Conservation (phyloP, 768 basidiomycete species). For the Termitomyces sp. region DNA sequence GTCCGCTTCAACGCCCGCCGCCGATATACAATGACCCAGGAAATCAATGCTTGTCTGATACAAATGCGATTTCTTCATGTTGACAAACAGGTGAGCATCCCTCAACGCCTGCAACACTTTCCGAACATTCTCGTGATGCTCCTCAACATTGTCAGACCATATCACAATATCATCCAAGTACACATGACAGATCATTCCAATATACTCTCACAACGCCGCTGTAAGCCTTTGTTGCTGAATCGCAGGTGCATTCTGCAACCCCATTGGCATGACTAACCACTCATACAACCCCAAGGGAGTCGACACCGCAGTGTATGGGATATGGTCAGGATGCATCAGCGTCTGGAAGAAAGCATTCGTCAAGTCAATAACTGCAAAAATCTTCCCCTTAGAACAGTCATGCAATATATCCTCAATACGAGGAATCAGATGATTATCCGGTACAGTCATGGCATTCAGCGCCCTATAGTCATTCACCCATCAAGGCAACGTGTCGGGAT, state of each 20-base stretch:
- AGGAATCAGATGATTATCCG: not conserved
- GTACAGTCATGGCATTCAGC: not conserved
- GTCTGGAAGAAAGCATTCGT: not conserved
- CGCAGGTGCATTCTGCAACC: not conserved
- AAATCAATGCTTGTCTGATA: no score
- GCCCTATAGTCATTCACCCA: not conserved
- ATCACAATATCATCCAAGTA: slow-evolving; percentile 26
- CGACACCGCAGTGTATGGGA: not conserved
- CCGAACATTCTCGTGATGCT: slow-evolving; percentile 12
- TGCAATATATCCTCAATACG: not conserved
- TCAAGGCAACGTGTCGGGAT: not conserved
- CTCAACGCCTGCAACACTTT: not conserved
- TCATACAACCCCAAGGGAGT: not conserved
- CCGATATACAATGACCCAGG: no score
- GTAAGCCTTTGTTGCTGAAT: not conserved
- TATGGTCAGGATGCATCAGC: not conserved
- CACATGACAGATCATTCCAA: slow-evolving; percentile 14
- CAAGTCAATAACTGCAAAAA: not conserved
- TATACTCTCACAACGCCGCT: slow-evolving; percentile 8
- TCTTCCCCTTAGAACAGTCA: not conserved
- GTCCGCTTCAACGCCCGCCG: no score
- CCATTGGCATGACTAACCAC: slow-evolving; percentile 3
- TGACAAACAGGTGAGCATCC: no score
- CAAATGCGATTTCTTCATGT: no score
- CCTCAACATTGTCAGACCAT: slow-evolving; percentile 18